Evolutionary conservation across 1,139 yeast species (phyloP), one percentile per base, ranked within the genome.

Genomic region (Hyphopichia fennica): DNA sequence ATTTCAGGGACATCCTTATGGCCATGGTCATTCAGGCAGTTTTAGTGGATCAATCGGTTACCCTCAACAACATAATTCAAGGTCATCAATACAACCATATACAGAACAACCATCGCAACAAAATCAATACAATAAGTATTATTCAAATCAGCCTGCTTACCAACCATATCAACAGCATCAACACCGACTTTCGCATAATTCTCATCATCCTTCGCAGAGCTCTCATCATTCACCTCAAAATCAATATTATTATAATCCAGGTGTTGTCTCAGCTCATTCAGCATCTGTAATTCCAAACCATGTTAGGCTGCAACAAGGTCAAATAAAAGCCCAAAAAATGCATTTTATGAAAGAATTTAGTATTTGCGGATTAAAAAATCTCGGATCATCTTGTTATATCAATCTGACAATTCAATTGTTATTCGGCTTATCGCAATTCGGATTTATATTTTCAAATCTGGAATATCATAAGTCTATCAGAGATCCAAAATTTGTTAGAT

Each of bases 321-420:
- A 45, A 40, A 36, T 43, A 43, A 39, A 25, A 30, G 17, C 28
- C 35, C 75, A 69, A 41, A 69, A 67, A 19, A 65, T 56, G 31
- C 68, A 70, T 43, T 57, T 62, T 45, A 69, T 72, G 61, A 51
- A 66, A n/a, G 70, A 75, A 37, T 62, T 69, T 41, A 68, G 79
- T 1, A 72, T 83, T 22, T 83, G 90, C 34, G 93, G 95, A 0
- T 61, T 86, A 37, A 66, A 79, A 40, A 85, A 86, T 56, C 63
- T 82, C 59, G 90, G 90, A 0, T 82, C 84, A 19, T 82, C 89
- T 0, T 85, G 93, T 51, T 85, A 85, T 56, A 81, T 85, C 56
- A 85, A 84, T 56, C 79, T 85, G 55, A 81, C 83, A 46, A 59
- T 85, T 17, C 95, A 86, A 56, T 70, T 87, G 46, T 53, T 86